These are phyloP conservation scores for Citrus reticulata DNA, from an alignment of 345 rosid species.

Conservation along the genomic window DNA sequence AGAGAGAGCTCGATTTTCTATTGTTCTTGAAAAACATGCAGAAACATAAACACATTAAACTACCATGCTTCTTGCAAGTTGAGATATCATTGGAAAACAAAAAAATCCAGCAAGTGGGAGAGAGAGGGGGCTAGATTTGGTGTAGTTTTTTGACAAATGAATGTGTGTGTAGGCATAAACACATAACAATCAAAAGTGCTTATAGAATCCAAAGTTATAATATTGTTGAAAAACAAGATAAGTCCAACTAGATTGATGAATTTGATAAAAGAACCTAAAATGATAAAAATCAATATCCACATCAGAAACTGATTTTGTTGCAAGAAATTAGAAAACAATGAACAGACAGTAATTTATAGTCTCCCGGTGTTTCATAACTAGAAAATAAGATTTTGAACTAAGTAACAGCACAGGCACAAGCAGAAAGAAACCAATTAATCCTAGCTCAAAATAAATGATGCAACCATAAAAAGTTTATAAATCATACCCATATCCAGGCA, in stretches of 20 bases:
- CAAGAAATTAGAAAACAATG: not conserved
- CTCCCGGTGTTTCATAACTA: not conserved
- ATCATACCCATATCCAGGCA: slow-evolving; percentile 98
- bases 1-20: not conserved
- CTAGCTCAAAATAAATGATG: not conserved
- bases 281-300: not conserved
- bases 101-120: not conserved
- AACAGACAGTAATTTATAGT: not conserved
- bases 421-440: not conserved
- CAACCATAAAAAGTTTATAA: not conserved
- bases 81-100: not conserved
- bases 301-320: not conserved
- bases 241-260: not conserved
- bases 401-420: not conserved
- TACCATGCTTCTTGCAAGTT: not conserved
- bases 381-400: not conserved
- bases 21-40: not conserved
- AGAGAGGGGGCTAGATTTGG: not conserved
- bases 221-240: not conserved
- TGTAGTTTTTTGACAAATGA: too few species aligned
- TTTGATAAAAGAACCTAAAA: not conserved
- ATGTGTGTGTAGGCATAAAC: not conserved
- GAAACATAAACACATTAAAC: not conserved
- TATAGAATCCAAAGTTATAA: not conserved
- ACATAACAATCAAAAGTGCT: not conserved